Base-by-base conservation (phyloP, 2,329 filamentous ascomycete species). In the Ophiostoma sp. region DNA sequence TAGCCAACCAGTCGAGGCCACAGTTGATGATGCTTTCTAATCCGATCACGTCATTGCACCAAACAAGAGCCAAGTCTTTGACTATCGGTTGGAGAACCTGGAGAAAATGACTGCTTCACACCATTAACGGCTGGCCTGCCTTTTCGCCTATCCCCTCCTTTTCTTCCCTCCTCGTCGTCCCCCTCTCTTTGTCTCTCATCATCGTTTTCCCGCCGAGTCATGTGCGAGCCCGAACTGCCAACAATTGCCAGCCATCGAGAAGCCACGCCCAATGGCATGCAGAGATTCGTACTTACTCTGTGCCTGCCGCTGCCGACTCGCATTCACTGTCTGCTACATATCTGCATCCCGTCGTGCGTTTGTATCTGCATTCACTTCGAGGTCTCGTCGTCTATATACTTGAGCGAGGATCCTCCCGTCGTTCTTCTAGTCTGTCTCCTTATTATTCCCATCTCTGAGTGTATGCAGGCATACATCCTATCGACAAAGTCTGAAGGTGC, bases 11-110 rank as follows among this genome's bases (percentile, higher is more conserved):
- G 57, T 20, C 23, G 57, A 15, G 23, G 27, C 27, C n/a, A 33
- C 57, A 20, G 57, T 33, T 13, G 57, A 62, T 31, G 57, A 62
- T 62, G 23, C 57, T 31, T 62, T 62, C 57, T 31, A 62, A 33
- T 62, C 57, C 23, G 57, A 62, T 62, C 57, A 62, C 57, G 57
- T 33, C 57, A 62, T 62, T 62, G 57, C 57, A 62, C 57, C 57
- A 62, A 57, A 31, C 52, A 11, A 13, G 23, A 57, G 17, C n/a
- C 52, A 13, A 54, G 52, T 11, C n/a, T 27, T 27, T 27, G 8
- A 27, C n/a, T 57, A 17, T 5, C 57, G 52, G 13, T 54, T 39
- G n/a, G 31, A 15, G 57, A 62, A 62, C 27, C 57, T 33, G n/a
- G 52, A 54, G 52, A 54, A 27, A 20, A 54, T n/a, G 15, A n/a